These are phyloP conservation scores for Apiospora koreana DNA, from an alignment of 2,329 filamentous ascomycete species.

Conservation along the genomic window DNA sequence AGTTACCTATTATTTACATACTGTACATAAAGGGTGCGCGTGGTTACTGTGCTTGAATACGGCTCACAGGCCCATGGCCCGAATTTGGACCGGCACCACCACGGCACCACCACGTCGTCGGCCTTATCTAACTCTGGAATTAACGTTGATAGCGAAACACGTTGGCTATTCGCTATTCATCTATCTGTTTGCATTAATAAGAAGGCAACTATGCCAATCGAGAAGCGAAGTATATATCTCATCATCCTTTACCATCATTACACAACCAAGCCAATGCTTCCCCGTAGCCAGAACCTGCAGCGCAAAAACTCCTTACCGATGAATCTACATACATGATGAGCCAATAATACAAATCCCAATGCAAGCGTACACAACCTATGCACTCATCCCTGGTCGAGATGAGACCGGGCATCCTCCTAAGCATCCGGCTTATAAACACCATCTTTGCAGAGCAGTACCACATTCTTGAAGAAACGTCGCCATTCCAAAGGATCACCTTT, in stretches of 20 bases:
- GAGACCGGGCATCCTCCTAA: conserved; percentile 3
- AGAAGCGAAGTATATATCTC: neutral
- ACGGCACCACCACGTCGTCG: too few relatives aligned
- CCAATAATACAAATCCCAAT: neutral
- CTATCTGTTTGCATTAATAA: neutral
- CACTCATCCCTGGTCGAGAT: neutral
- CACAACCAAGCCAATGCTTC: neutral
- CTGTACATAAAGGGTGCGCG: neutral
- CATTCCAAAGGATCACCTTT: conserved; percentile 97
- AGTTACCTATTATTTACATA: neutral
- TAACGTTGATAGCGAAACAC: neutral
- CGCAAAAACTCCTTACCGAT: neutral
- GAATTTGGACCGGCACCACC: neutral
- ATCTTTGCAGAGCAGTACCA: conserved; percentile 86
- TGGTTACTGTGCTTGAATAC: neutral
- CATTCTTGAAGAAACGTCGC: conserved; percentile 94
- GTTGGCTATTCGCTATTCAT: neutral
- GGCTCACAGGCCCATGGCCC: neutral
- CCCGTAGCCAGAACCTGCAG: neutral
- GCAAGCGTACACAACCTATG: neutral
- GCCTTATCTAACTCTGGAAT: neutral
- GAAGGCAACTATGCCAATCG: neutral
- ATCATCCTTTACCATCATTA: neutral
- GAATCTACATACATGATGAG: neutral
- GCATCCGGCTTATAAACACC: conserved; percentile 67